Evolutionary conservation across 805 yeast genomes (phyloP).

Genomic region (Zygosaccharomyces lentus): DNA sequence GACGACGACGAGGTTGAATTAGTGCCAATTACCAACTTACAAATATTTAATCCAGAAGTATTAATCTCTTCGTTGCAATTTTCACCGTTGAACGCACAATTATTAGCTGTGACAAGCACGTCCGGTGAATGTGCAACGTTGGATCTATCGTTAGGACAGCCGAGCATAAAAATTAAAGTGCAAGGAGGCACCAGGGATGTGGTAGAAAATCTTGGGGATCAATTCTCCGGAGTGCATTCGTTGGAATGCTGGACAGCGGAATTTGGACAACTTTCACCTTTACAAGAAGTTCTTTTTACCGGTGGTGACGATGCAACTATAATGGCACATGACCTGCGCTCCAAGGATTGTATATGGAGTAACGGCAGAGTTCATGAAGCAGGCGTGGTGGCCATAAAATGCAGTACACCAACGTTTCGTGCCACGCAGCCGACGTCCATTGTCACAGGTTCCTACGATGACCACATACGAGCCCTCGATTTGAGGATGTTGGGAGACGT

Average conservation of each 20-base stretch:
- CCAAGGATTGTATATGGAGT: conserved; percentile 31
- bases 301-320: conserved; percentile 89
- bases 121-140: conserved; percentile 51
- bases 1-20: conserved; percentile 16
- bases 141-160: conserved; percentile 15
- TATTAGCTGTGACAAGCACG: conserved; percentile 58
- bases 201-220: conserved; percentile 6
- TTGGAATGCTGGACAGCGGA: conserved; percentile 88
- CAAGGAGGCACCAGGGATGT: conserved; percentile 16
- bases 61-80: conserved; percentile 65
- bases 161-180: conserved; percentile 14
- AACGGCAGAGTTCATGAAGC: conserved; percentile 71
- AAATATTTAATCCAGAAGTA: conserved; percentile 44
- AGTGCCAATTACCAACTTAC: conserved; percentile 33
- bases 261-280: conserved; percentile 53
- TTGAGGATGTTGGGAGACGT: conserved; percentile 47
- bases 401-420: conserved; percentile 32
- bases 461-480: conserved; percentile 64
- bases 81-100: conserved; percentile 40
- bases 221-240: conserved; percentile 46
- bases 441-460: conserved; percentile 90
- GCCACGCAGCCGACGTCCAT: conserved; percentile 26
- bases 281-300: conserved; percentile 58
- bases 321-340: conserved; percentile 66
- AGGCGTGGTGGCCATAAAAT: conserved; percentile 80